Percentiles rank a stretch among this genome's conserved stretches.
Conservation (phyloP, 2,329 filamentous ascomycete genomes). For the Colletotrichum tanaceti region DNA sequence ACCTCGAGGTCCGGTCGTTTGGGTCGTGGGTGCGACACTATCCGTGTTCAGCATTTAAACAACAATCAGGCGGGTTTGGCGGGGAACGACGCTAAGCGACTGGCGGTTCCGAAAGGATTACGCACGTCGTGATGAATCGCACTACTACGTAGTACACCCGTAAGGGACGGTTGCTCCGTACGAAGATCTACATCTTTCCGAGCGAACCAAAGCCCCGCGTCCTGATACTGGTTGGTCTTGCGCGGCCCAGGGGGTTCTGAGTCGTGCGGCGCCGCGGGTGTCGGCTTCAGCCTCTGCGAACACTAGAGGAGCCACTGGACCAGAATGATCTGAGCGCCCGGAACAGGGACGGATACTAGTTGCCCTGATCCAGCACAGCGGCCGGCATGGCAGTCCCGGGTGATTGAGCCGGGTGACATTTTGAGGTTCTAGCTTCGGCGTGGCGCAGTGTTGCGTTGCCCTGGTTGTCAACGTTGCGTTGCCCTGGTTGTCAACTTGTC, state of each 20-base stretch:
- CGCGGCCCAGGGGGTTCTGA: constrained; percentile 27
- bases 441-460: constrained; percentile 32
- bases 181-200: too few relatives aligned
- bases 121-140: constrained; percentile 22
- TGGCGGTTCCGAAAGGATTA: constrained; percentile 22
- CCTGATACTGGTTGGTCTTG: constrained; percentile 9
- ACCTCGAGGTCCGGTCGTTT: background rate
- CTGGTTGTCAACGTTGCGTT: constrained; percentile 15
- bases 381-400: constrained; percentile 30
- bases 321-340: constrained; percentile 15
- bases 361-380: constrained; percentile 30
- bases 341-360: background rate
- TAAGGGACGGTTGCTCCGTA: too few relatives aligned
- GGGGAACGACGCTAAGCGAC: background rate
- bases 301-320: background rate
- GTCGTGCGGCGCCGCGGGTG: constrained; percentile 23
- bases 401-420: constrained; percentile 31
- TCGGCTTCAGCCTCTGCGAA: constrained; percentile 25
- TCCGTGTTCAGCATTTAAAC: background rate
- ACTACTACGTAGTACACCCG: too few relatives aligned
- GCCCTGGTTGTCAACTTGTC: constrained; percentile 23
- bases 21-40: background rate
- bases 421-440: constrained; percentile 32
- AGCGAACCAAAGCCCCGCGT: constrained; percentile 28
- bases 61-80: background rate